Percentiles rank a stretch among this genome's conserved stretches.
Evolutionary conservation across 1,284 basidiomycete genomes (phyloP).

Genomic region (Puccinia brachypodii): DNA sequence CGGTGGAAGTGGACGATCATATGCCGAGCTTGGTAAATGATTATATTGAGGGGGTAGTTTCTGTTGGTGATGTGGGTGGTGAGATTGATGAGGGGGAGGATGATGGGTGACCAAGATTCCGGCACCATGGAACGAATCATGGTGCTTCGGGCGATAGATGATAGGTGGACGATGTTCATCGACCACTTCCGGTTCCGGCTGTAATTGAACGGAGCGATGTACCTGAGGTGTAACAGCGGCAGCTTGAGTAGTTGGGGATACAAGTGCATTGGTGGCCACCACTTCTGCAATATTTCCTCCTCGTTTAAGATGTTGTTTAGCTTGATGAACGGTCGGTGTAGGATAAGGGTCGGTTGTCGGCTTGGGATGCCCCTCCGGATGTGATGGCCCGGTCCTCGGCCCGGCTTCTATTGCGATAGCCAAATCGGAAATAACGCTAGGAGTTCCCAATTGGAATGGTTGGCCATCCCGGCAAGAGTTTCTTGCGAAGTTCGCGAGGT

Average conservation of each 20-base stretch:
- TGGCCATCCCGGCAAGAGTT: slow-evolving; percentile 33
- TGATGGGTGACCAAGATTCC: slow-evolving; percentile 33
- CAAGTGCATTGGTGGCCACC: slow-evolving; percentile 12
- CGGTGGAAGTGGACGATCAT: slow-evolving; percentile 12
- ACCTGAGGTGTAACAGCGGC: neutral
- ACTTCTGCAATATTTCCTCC: slow-evolving; percentile 42
- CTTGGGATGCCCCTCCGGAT: neutral
- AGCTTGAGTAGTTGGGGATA: neutral
- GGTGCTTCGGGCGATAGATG: slow-evolving; percentile 26
- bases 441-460: neutral
- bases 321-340: slow-evolving; percentile 23
- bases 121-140: slow-evolving; percentile 26
- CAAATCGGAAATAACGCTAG: slow-evolving; percentile 13
- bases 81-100: neutral
- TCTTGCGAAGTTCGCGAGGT: slow-evolving; percentile 13
- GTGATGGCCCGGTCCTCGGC: neutral
- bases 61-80: neutral
- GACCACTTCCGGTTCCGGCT: slow-evolving; percentile 14
- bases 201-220: slow-evolving; percentile 7
- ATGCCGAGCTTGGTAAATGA: neutral
- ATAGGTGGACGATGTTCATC: slow-evolving; percentile 7
- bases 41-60: neutral
- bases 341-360: neutral
- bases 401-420: neutral
- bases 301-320: slow-evolving; percentile 25